These are phyloP conservation scores for Trifolium pratense DNA, from an alignment of 306 rosid genomes.

Conservation along the genomic window DNA sequence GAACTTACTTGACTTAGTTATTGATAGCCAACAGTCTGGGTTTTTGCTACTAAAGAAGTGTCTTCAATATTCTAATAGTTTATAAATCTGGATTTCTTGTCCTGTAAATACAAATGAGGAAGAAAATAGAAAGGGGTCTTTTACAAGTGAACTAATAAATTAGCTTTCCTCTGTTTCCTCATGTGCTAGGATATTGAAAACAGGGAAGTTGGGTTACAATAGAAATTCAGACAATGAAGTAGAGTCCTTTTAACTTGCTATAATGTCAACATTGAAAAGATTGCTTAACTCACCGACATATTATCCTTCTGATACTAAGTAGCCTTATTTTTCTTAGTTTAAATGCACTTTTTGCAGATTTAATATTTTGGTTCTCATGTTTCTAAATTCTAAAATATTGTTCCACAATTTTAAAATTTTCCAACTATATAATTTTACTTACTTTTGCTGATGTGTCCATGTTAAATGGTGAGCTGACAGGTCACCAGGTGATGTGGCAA, in stretches of 20 bases:
- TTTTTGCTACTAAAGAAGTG: neutral
- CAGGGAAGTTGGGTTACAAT: slow-evolving; percentile 2
- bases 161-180: slow-evolving; percentile 11
- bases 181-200: neutral
- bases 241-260: slow-evolving; percentile 5
- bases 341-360: neutral
- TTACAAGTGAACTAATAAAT: slow-evolving; percentile 2
- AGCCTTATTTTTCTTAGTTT: neutral
- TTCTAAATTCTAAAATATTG: neutral
- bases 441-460: neutral
- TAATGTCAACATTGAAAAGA: slow-evolving; percentile 31
- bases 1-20: slow-evolving; percentile 36
- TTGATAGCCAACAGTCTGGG: slow-evolving; percentile 1
- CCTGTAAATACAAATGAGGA: neutral
- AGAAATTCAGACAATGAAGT: neutral
- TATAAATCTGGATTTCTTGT: neutral
- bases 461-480: neutral
- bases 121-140: neutral
- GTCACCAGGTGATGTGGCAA: neutral
- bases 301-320: slow-evolving; percentile 2
- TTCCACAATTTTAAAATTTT: neutral
- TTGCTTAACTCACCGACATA: slow-evolving; percentile 9
- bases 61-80: slow-evolving; percentile 9
- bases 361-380: neutral
- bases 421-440: too few species aligned